Evolutionary conservation across 106 monocot genomes (phyloP).

Genomic region (Apostasia shenzhenica): DNA sequence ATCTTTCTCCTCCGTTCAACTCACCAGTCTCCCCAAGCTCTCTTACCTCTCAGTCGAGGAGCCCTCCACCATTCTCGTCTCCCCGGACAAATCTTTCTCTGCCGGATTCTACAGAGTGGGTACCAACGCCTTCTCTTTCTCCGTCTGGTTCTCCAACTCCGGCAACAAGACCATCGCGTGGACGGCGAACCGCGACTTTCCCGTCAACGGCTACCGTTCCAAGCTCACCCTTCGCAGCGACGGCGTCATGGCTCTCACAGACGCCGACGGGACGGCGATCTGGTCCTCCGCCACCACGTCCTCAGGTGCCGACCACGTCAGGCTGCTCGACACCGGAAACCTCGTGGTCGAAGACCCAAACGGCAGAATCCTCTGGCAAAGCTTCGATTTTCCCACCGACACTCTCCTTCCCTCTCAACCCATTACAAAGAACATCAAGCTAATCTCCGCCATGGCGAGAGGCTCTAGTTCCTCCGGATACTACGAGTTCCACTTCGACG

Average conservation of each 20-base stretch:
- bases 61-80: conserved; percentile 15
- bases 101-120: conserved; percentile 31
- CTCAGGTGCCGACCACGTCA: background rate
- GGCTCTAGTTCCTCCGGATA: conserved; percentile 17
- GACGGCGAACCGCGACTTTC: conserved; percentile 42
- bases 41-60: conserved; percentile 28
- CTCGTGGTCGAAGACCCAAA: conserved; percentile 27
- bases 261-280: conserved; percentile 19
- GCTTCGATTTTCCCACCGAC: conserved; percentile 49
- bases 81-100: conserved; percentile 16
- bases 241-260: conserved; percentile 12
- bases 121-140: conserved; percentile 26
- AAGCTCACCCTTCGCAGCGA: conserved; percentile 5
- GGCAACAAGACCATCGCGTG: conserved; percentile 25
- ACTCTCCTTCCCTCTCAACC: conserved; percentile 40
- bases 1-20: too few species aligned
- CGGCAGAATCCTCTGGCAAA: conserved; percentile 28
- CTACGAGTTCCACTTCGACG: conserved; percentile 26
- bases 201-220: conserved; percentile 38
- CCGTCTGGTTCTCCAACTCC: conserved; percentile 32
- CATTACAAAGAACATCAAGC: conserved; percentile 21
- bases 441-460: conserved; percentile 17
- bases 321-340: conserved; percentile 46
- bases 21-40: too few species aligned
- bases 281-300: conserved; percentile 34